Conservation (phyloP, 768 basidiomycete genomes). For the Sutorius australiensis region DNA sequence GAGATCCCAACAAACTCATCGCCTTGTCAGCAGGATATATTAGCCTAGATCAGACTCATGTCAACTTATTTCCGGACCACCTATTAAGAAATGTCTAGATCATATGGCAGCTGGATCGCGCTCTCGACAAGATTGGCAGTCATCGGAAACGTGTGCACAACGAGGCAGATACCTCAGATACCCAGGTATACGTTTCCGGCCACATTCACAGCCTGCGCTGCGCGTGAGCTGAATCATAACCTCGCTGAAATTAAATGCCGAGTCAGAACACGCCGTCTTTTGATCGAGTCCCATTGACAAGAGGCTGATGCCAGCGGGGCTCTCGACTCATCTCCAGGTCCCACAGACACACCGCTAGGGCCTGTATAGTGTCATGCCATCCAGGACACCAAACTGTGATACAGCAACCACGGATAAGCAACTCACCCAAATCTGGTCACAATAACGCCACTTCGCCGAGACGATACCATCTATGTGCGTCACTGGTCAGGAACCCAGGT, state of each 20-base stretch:
- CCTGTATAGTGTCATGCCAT: neutral
- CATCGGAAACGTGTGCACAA: slow-evolving; percentile 26
- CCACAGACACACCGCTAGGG: slow-evolving; percentile 2
- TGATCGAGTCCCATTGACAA: slow-evolving; percentile 3
- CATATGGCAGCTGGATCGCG: slow-evolving; percentile 14
- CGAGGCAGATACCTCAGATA: slow-evolving; percentile 26
- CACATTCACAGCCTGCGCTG: slow-evolving; percentile 11
- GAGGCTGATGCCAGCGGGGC: slow-evolving; percentile 8
- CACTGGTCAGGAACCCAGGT: slow-evolving; percentile 15
- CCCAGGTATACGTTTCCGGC: slow-evolving; percentile 1
- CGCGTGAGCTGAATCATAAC: slow-evolving; percentile 2
- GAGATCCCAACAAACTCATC: slow-evolving; percentile 10
- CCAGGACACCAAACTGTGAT: neutral
- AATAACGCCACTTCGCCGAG: slow-evolving; percentile 8
- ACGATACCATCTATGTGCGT: slow-evolving; percentile 13
- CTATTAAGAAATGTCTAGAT: slow-evolving; percentile 16
- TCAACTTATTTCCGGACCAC: slow-evolving; percentile 30
- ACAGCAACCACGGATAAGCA: neutral
- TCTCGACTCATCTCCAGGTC: slow-evolving; percentile 1
- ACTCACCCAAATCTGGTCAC: slow-evolving; percentile 1
- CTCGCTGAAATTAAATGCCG: slow-evolving; percentile 23
- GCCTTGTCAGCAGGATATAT: slow-evolving; percentile 12
- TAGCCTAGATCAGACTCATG: slow-evolving; percentile 25
- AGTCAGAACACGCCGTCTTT: slow-evolving; percentile 2
- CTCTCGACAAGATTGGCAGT: slow-evolving; percentile 27